These are phyloP conservation scores for Capsella bursapastoris DNA, from an alignment of 345 rosid genomes.

Conservation along the genomic window DNA sequence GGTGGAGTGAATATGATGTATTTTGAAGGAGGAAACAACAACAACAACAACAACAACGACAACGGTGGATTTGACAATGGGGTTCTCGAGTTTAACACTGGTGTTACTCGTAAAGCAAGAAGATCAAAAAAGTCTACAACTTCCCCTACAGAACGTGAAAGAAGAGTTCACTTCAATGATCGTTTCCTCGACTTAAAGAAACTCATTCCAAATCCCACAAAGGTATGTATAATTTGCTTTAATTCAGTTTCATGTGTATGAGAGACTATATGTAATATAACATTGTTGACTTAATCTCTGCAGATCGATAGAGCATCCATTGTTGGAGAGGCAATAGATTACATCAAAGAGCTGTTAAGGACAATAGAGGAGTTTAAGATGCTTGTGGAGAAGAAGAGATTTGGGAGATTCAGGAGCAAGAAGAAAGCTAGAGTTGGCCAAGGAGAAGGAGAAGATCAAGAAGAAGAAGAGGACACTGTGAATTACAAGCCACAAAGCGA, in stretches of 20 bases:
- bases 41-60: constrained; percentile 19
- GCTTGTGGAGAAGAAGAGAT: constrained; percentile 70
- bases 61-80: constrained; percentile 48
- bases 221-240: constrained; percentile 42
- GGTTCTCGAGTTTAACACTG: constrained; percentile 39
- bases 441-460: constrained; percentile 31
- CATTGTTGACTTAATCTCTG: constrained; percentile 1
- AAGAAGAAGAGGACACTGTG: constrained; percentile 47
- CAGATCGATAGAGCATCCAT: constrained; percentile 75
- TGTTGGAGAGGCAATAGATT: constrained; percentile 73
- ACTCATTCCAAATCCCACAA: constrained; percentile 71
- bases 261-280: not conserved
- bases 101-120: constrained; percentile 49
- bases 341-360: constrained; percentile 74
- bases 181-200: constrained; percentile 50
- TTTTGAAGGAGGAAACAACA: constrained; percentile 40
- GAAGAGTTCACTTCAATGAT: constrained; percentile 62
- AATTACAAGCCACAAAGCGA: constrained; percentile 46
- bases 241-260: not conserved
- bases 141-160: constrained; percentile 63
- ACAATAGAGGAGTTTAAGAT: constrained; percentile 64
- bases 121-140: constrained; percentile 59
- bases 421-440: constrained; percentile 49
- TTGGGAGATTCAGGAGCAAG: constrained; percentile 60
- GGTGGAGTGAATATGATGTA: constrained; percentile 43